These are phyloP conservation scores for Aegilops tauschii DNA, from an alignment of 176 grass and related monocot genomes.

Conservation along the genomic window DNA sequence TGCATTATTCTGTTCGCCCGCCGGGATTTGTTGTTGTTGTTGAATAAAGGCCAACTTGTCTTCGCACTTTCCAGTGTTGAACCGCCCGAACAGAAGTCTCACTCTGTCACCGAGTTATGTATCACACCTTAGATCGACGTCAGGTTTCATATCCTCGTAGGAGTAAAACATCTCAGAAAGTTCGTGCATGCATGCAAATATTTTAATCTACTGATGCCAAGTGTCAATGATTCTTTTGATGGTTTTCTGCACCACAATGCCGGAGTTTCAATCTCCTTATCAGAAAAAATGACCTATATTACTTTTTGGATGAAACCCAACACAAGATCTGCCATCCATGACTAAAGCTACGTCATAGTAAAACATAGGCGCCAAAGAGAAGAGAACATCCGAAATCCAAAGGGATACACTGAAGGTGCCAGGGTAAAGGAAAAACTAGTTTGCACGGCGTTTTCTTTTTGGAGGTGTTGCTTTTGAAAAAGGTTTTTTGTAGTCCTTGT, in stretches of 20 bases:
- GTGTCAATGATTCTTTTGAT: not conserved
- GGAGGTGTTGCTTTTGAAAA: too few relatives aligned
- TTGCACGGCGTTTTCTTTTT: too few relatives aligned
- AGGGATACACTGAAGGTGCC: not conserved
- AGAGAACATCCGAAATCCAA: not conserved
- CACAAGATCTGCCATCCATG: too few relatives aligned
- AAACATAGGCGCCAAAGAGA: too few relatives aligned
- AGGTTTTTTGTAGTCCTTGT: too few relatives aligned
- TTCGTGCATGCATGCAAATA: not conserved
- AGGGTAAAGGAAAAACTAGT: not conserved
- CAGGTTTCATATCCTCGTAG: not conserved
- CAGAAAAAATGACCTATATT: too few relatives aligned
- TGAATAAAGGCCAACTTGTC: not conserved
- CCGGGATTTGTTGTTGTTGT: not conserved
- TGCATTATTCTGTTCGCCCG: slow-evolving; percentile 41
- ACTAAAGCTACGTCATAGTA: too few relatives aligned
- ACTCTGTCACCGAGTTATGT: not conserved
- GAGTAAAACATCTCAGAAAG: not conserved
- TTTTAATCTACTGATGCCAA: not conserved
- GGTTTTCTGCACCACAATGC: too few relatives aligned
- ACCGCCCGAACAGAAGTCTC: not conserved
- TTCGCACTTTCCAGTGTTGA: slow-evolving; percentile 18
- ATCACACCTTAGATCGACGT: not conserved
- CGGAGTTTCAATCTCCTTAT: too few relatives aligned
- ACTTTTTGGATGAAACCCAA: too few relatives aligned